These are phyloP conservation scores for Iris macrosiphon DNA, from an alignment of 106 monocot species.

Conservation along the genomic window DNA sequence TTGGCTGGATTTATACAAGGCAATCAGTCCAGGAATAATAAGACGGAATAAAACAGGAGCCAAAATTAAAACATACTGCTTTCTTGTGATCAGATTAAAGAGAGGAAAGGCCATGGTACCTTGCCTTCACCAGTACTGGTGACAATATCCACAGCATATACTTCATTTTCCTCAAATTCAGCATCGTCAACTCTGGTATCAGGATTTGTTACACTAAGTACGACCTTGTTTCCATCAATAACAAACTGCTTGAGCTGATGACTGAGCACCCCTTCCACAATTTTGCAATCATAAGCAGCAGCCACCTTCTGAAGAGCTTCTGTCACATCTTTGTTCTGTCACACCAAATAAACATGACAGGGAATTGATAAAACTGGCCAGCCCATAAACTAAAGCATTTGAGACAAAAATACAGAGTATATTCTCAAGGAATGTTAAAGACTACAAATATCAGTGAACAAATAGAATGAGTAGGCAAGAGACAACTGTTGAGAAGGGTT, in stretches of 20 bases:
- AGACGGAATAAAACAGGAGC: not conserved
- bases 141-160: constrained; percentile 89
- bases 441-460: not conserved
- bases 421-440: not conserved
- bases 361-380: no score
- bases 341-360: not conserved
- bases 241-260: constrained; percentile 97
- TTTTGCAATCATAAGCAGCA: constrained; percentile 95
- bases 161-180: constrained; percentile 98
- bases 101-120: constrained; percentile 18
- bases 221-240: constrained; percentile 94
- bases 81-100: not conserved
- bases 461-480: no score
- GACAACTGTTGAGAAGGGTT: no score
- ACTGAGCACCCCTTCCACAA: constrained; percentile 92
- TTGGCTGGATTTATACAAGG: constrained; percentile 42
- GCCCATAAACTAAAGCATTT: not conserved
- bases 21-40: not conserved
- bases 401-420: not conserved
- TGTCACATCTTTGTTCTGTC: constrained; percentile 85
- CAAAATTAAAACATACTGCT: not conserved
- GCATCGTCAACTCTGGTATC: constrained; percentile 88
- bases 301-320: constrained; percentile 97
- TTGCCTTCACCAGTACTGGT: constrained; percentile 90
- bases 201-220: constrained; percentile 66